Conservation (phyloP, 306 rosid genomes). For the Ammopiptanthus mongolicus region DNA sequence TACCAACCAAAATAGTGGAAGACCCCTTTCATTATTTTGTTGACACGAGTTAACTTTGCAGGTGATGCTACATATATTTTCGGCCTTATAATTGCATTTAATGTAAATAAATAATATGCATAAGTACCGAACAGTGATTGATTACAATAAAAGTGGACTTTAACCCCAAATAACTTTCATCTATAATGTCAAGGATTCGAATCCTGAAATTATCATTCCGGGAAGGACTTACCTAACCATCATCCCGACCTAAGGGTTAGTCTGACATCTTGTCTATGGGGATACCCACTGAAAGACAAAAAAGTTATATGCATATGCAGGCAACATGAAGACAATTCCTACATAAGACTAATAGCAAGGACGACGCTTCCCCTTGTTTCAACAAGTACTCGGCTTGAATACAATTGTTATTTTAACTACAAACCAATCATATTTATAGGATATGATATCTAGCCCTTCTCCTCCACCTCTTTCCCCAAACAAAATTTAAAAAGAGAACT, state of each 20-base stretch:
- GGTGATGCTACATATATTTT: not conserved
- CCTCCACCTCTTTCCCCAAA: not conserved
- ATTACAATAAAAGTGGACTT: too few relatives aligned
- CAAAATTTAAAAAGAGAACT: conserved; percentile 8
- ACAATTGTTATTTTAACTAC: not conserved
- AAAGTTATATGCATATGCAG: not conserved
- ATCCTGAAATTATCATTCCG: too few relatives aligned
- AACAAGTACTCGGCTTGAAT: not conserved
- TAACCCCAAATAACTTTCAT: too few relatives aligned
- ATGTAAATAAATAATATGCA: not conserved
- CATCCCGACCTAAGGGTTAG: too few relatives aligned
- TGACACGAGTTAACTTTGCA: not conserved
- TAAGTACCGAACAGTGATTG: too few relatives aligned
- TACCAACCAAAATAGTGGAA: not conserved
- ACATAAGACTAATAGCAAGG: not conserved
- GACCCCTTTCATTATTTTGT: not conserved
- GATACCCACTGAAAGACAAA: too few relatives aligned
- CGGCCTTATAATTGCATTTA: not conserved
- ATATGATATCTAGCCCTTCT: not conserved
- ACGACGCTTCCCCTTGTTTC: not conserved
- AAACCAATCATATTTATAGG: not conserved
- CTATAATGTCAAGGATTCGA: too few relatives aligned
- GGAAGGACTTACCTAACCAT: too few relatives aligned
- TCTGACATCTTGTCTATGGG: too few relatives aligned
- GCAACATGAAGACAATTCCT: not conserved